Conservation (phyloP, 73 alveolate genomes). For the Stentor roeselii region DNA sequence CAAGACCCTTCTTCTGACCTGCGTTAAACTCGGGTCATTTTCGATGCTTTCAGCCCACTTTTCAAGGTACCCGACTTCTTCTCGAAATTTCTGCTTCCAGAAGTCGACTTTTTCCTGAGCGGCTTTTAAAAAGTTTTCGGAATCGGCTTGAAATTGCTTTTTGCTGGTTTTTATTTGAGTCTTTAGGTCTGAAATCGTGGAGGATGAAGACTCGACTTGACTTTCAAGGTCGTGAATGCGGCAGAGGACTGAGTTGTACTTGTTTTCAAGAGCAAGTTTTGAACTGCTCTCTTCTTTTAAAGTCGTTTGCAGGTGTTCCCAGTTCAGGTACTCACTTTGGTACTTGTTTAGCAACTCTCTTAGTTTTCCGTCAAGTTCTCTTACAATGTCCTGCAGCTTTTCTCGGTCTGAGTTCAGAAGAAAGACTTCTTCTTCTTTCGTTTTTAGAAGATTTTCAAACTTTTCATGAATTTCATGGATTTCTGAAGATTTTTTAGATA, state of each 20-base stretch:
- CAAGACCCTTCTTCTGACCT: neutral
- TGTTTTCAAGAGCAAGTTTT: neutral
- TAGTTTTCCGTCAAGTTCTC: neutral
- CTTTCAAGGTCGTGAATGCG: neutral
- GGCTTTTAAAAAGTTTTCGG: neutral
- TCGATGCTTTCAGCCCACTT: slow-evolving; percentile 21
- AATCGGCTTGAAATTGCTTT: neutral
- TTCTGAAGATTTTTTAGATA: neutral
- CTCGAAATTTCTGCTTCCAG: slow-evolving; percentile 18
- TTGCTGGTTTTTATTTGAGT: neutral
- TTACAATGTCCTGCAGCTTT: neutral
- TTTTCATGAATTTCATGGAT: neutral
- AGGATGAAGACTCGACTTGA: neutral
- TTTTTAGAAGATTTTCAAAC: neutral
- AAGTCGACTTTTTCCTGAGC: neutral
- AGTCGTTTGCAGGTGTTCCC: neutral
- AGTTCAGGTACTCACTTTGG: neutral
- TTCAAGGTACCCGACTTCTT: slow-evolving; percentile 18
- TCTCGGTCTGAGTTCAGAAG: slow-evolving; percentile 1
- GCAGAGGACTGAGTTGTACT: neutral
- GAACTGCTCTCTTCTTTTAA: neutral
- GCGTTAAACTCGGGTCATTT: neutral
- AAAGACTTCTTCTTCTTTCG: slow-evolving; percentile 3
- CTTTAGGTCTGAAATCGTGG: neutral
- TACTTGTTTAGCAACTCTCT: neutral